These are phyloP conservation scores for Fusarium agapanthi DNA, from an alignment of 2,329 filamentous ascomycete genomes.

Conservation along the genomic window DNA sequence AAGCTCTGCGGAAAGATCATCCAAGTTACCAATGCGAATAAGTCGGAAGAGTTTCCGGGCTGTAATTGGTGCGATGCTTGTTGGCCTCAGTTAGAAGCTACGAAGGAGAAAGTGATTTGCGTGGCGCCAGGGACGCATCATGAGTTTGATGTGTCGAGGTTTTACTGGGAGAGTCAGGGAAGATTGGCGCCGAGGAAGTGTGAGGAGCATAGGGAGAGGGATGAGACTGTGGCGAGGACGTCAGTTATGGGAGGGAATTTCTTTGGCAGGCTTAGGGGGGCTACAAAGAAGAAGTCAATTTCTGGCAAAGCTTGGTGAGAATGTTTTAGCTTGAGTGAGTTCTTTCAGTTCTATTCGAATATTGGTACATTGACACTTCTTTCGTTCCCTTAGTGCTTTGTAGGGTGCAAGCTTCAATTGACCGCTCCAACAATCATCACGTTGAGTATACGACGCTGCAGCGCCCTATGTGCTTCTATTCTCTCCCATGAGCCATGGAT, in stretches of 20 bases:
- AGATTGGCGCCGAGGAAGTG: conserved; percentile 38
- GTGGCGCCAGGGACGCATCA: conserved; percentile 38
- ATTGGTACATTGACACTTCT: neutral
- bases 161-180: conserved; percentile 50
- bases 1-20: conserved; percentile 51
- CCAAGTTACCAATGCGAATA: conserved; percentile 27
- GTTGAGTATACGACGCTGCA: accelerated
- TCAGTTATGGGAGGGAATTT: conserved; percentile 17
- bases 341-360: neutral
- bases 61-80: conserved; percentile 47
- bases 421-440: accelerated
- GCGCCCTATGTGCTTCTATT: neutral
- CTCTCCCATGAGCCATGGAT: conserved; percentile 33
- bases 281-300: conserved; percentile 17
- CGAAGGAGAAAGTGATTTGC: conserved; percentile 38
- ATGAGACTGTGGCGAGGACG: neutral
- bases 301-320: conserved; percentile 18
- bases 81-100: conserved; percentile 44
- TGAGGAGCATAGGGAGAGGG: conserved; percentile 14
- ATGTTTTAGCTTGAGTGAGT: neutral
- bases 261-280: conserved; percentile 11
- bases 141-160: conserved; percentile 45
- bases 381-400: neutral
- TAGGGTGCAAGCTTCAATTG: too few relatives aligned
- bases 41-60: conserved; percentile 35